Base-by-base conservation (phyloP, 805 yeast species). In the Danielozyma ontarioensis region DNA sequence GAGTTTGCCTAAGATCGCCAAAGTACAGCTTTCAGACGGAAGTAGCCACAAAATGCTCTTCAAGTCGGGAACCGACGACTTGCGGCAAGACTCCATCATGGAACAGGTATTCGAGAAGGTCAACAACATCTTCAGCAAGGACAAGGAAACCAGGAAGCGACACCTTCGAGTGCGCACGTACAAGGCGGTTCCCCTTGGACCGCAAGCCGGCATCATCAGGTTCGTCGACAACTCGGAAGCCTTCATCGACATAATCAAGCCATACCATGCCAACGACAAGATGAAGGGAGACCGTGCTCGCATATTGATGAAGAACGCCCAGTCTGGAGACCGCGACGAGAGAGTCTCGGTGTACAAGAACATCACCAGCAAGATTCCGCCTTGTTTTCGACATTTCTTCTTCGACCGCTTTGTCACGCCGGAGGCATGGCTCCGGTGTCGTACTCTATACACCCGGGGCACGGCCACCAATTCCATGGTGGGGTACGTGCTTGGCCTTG, bases 71-170 rank as follows among this genome's bases (percentile, higher is more conserved):
- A 72, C 85, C 7, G 98, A 93, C 59, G 98, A 93, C 58, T 62
- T 93, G 33, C 65, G 97, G 32, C 98, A 94, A 58, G 99, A 93
- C 59, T 84, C 95, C 0, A 86, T 93, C 36, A 94, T 93, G 98
- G 94, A 90, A 54, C 97, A 93, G 53, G 97, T 90, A 1, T 93
- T 94, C 55, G 82, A 73, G 14, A 85, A 88, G 48, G 96, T 88
- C 12, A 88, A 89, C 49, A 57, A 65, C 11, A 72, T 87, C 24
- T 68, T 90, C 35, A 54, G 45, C 8, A 62, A 62, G 16, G 78
- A 84, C 48, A 68, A 68, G 33, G 74, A 73, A 21, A 68, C 90
- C 0, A 54, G 78, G 17, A 68, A 61, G 32, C 55, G 89, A n/a
- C 57, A 64, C 2, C 60, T 90, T 36, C 64, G 72, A 3, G 73